Conservation (phyloP, 768 basidiomycete species). For the Russula vinacea region DNA sequence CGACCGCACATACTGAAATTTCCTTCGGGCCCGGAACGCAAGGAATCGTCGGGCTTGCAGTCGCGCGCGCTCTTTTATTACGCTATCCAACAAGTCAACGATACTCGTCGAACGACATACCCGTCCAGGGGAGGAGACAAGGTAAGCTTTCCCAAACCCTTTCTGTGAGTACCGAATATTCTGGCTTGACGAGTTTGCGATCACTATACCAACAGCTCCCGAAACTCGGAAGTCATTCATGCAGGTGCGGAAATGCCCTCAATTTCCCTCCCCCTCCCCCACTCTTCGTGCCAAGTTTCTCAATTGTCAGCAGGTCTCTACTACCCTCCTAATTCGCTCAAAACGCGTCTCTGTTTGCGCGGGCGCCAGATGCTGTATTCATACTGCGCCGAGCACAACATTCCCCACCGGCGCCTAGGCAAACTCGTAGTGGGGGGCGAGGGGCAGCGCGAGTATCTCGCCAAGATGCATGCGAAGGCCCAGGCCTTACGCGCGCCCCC, state of each 20-base stretch:
- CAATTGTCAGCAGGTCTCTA: conserved; percentile 60
- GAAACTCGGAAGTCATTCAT: conserved; percentile 95
- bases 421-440: conserved; percentile 85
- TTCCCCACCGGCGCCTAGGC: conserved; percentile 71
- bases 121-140: conserved; percentile 80
- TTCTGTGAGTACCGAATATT: conserved; percentile 2
- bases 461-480: conserved; percentile 63
- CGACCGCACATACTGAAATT: not conserved
- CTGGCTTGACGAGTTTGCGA: conserved; percentile 12
- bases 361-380: conserved; percentile 83
- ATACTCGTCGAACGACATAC: conserved; percentile 77
- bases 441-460: conserved; percentile 67
- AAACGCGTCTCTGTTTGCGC: conserved; percentile 80
- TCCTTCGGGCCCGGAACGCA: not conserved
- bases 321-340: conserved; percentile 79
- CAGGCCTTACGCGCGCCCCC: conserved; percentile 50
- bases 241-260: conserved; percentile 49
- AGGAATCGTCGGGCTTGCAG: conserved; percentile 84
- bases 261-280: not conserved
- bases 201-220: conserved; percentile 51
- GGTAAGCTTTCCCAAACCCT: conserved; percentile 42
- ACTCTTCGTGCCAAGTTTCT: not conserved
- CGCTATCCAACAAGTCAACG: conserved; percentile 66
- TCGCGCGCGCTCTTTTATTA: conserved; percentile 70
- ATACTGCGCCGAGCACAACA: conserved; percentile 57